Base-by-base conservation (phyloP, 345 rosid genomes). In the Salix arbutifolia region DNA sequence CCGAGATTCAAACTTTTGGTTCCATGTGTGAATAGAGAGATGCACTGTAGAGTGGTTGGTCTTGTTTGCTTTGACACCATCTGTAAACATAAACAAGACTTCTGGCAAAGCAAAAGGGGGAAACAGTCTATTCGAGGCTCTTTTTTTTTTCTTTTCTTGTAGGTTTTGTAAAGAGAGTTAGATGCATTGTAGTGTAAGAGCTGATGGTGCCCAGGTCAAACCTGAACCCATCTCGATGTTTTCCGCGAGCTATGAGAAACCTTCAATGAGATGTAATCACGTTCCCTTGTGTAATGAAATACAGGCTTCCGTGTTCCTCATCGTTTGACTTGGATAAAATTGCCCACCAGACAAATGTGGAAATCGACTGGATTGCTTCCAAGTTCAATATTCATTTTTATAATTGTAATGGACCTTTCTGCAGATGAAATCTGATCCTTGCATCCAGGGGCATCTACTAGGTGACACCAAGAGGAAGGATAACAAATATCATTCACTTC, bases 111-210 rank as follows among this genome's bases (percentile, higher is more conserved):
- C 70, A 65, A 52, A 64, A 44, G 65, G 37, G 38, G 73, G 58
- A 9, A 16, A 53, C 21, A 53, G 67, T 33, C 37, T 40, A 17
- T 40, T 40, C 7, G 30, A 62, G 35, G 56, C 76, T 33, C 28
- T 50, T 66, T 18, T 66, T 44, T 28, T 58, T 69, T 18, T 61
- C 64, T 21, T 56, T 38, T 53, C 12, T 64, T 50, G 28, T 62
- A 8, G 38, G 26, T 80, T 81, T 67, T 85, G 88, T 85, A 84
- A 65, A 83, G 82, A 72, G 79, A 76, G 81, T 1, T 73, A 78
- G 78, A 70, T 77, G 83, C 80, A 42, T 38, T 69, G 72, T 72
- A 67, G 78, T 76, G 46, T 38, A 82, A 71, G 61, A 58, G 82
- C 68, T 74, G 84, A 61, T 72, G 85, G 84, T 72, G 53, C 44